phyloP scores from a whole-genome alignment of 2,329 filamentous ascomycete genomes.

The Penicillium sp. region DNA sequence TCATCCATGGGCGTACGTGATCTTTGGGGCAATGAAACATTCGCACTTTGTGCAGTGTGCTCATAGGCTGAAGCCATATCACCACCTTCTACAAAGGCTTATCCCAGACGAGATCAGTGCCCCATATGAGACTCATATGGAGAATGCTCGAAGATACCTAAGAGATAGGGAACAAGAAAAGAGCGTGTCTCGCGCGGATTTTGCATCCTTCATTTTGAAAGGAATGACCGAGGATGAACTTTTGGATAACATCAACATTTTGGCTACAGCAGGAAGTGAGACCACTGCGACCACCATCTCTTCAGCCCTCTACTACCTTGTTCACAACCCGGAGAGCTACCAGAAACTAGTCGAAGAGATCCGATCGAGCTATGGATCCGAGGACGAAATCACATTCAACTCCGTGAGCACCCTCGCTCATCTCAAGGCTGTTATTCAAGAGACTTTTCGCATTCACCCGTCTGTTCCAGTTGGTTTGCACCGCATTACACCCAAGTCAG shows the following conservation, averaged over 20 bases:
- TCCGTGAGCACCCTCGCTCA: neutral
- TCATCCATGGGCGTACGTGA: slow-evolving; percentile 28
- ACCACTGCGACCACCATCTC: neutral
- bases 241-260: slow-evolving; percentile 7
- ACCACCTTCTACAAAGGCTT: neutral
- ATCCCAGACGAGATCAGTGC: neutral
- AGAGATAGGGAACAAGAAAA: neutral
- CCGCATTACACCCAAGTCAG: slow-evolving; percentile 2
- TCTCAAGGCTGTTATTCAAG: slow-evolving; percentile 7
- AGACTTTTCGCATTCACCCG: slow-evolving; percentile 9
- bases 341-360: slow-evolving; percentile 3
- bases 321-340: slow-evolving; percentile 2
- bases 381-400: slow-evolving; percentile 8
- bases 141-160: neutral
- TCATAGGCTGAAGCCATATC: slow-evolving; percentile 9
- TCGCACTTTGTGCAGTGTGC: slow-evolving; percentile 6
- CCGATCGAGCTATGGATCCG: neutral
- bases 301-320: slow-evolving; percentile 5
- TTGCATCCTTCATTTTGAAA: neutral
- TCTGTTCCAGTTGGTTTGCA: slow-evolving; percentile 8
- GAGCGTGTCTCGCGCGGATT: neutral
- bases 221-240: slow-evolving; percentile 8
- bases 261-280: neutral
- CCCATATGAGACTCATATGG: neutral
- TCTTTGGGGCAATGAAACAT: slow-evolving; percentile 14